Conservation (phyloP, 768 basidiomycete genomes). For the Tricholoma bakamatsutake region DNA sequence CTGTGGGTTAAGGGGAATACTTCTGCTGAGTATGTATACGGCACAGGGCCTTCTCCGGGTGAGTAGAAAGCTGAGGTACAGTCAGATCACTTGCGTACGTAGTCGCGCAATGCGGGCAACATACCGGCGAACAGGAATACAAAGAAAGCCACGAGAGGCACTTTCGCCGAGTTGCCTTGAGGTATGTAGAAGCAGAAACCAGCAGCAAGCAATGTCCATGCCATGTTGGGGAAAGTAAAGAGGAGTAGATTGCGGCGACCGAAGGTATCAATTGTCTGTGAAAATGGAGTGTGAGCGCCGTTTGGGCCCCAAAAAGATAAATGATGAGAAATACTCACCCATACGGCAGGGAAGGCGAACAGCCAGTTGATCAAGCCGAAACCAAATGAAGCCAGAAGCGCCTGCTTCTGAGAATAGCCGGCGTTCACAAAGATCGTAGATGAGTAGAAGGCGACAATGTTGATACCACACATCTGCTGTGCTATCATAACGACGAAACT, state of each 20-base stretch:
- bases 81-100: neutral
- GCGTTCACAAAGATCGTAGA: conserved; percentile 65
- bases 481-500: conserved; percentile 58
- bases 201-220: conserved; percentile 65
- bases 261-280: conserved; percentile 61
- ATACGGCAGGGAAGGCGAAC: conserved; percentile 63
- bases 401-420: conserved; percentile 45
- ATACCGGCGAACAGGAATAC: conserved; percentile 38
- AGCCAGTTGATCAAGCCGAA: conserved; percentile 64
- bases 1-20: conserved; percentile 82
- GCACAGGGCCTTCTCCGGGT: conserved; percentile 86
- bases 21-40: conserved; percentile 88
- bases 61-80: conserved; percentile 55
- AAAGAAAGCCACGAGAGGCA: conserved; percentile 39
- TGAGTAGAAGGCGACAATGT: conserved; percentile 77
- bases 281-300: neutral
- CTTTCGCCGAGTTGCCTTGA: conserved; percentile 25
- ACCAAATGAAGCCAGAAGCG: conserved; percentile 61
- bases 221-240: conserved; percentile 80
- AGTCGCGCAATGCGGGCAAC: neutral
- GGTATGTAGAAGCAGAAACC: conserved; percentile 66
- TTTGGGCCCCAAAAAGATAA: conserved; percentile 9
- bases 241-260: conserved; percentile 74
- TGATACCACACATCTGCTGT: conserved; percentile 83
- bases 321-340: conserved; percentile 29